A percentile compares a stretch with the other conserved stretches of the same genome.
Evolutionary conservation across 2,329 filamentous ascomycete genomes (phyloP).

Genomic region (Penicillium fuscoglaucum): DNA sequence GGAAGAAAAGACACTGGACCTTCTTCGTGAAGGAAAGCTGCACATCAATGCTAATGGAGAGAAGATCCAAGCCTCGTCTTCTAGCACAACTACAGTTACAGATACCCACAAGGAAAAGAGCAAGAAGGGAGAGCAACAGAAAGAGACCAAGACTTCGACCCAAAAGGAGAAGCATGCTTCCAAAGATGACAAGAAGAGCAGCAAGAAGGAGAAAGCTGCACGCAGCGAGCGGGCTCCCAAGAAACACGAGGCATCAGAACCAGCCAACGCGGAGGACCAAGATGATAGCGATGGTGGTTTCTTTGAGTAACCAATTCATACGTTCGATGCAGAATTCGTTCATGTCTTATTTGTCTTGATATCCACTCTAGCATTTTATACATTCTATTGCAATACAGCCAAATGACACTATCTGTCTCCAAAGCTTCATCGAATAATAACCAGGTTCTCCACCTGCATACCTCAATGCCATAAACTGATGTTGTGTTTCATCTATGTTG

Average conservation of each 20-base stretch:
- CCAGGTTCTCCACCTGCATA: neutral
- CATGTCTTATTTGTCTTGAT: slow-evolving; percentile 12
- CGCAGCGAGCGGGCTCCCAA: neutral
- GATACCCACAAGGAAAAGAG: slow-evolving; percentile 14
- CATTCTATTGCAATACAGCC: slow-evolving; percentile 1
- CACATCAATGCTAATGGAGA: slow-evolving; percentile 26
- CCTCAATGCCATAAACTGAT: neutral
- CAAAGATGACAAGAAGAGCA: slow-evolving; percentile 13
- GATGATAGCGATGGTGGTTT: slow-evolving; percentile 43
- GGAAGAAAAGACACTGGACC: slow-evolving; percentile 44
- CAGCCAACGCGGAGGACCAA: slow-evolving; percentile 18
- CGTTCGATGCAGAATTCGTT: neutral
- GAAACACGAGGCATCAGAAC: slow-evolving; percentile 11
- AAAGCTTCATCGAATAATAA: neutral
- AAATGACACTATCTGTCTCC: neutral
- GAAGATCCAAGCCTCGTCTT: neutral
- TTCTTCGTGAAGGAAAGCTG: slow-evolving; percentile 45
- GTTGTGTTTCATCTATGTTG: neutral
- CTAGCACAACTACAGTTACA: neutral
- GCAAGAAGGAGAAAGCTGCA: slow-evolving; percentile 11
- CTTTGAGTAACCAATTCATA: slow-evolving; percentile 33
- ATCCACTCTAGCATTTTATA: slow-evolving; percentile 11
- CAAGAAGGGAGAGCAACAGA: slow-evolving; percentile 9
- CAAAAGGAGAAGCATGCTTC: neutral
- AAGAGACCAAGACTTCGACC: slow-evolving; percentile 1